phyloP scores from a whole-genome alignment of 176 grass and related monocot species.

The Neostapfia colusana region DNA sequence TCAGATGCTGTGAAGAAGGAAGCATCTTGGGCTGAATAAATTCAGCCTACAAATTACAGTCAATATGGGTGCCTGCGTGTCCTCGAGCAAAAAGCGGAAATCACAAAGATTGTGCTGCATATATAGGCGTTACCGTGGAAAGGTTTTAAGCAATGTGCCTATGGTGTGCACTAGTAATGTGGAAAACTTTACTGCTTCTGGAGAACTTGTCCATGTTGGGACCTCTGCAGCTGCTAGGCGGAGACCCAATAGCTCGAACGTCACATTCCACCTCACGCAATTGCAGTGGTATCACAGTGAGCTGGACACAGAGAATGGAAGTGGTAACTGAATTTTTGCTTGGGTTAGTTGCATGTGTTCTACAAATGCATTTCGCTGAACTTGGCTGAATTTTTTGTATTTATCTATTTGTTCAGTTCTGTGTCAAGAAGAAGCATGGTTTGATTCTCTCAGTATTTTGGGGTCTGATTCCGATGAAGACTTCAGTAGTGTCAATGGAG shows the following conservation, averaged over 20 bases:
- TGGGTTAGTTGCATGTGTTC: constrained; percentile 10
- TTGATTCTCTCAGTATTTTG: constrained; percentile 83
- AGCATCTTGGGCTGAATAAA: constrained; percentile 23
- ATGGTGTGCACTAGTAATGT: constrained; percentile 44
- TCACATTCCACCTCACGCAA: constrained; percentile 84
- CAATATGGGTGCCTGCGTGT: constrained; percentile 68
- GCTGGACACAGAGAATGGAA: constrained; percentile 71
- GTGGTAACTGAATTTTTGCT: constrained; percentile 41
- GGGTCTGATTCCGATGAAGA: constrained; percentile 96
- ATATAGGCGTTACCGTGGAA: constrained; percentile 57
- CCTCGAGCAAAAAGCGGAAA: constrained; percentile 51
- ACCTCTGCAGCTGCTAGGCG: constrained; percentile 40
- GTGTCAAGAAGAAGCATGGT: constrained; percentile 92
- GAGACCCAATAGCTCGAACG: constrained; percentile 58
- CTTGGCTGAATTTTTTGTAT: not conserved
- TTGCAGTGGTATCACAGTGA: constrained; percentile 92
- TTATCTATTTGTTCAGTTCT: constrained; percentile 56
- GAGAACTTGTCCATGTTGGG: constrained; percentile 56
- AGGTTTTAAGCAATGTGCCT: constrained; percentile 60
- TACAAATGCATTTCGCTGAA: not conserved
- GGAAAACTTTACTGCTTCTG: constrained; percentile 38
- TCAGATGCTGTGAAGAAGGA: constrained; percentile 29
- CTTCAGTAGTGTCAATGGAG: constrained; percentile 88
- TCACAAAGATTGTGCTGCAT: constrained; percentile 46
- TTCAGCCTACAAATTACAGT: constrained; percentile 3